phyloP scores from a whole-genome alignment of 805 yeast genomes.

The Zygosaccharomyces rouxii region DNA sequence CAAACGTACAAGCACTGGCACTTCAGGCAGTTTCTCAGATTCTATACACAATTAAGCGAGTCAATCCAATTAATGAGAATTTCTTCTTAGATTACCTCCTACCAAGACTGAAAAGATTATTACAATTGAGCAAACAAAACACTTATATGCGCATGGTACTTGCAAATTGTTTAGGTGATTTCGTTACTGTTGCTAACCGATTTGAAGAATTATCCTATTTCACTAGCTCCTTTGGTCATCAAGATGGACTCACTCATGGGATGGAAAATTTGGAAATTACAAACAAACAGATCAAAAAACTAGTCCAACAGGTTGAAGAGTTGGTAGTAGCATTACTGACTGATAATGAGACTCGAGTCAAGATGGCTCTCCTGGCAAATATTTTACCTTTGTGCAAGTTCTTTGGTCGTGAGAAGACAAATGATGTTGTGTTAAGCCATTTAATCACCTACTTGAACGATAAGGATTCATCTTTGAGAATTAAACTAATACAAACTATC shows the following conservation, averaged over 20 bases:
- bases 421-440: constrained; percentile 85
- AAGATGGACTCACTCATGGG: constrained; percentile 11
- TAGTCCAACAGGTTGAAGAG: constrained; percentile 49
- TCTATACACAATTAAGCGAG: constrained; percentile 53
- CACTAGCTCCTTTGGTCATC: constrained; percentile 24
- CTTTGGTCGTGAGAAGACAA: constrained; percentile 82
- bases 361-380: constrained; percentile 62
- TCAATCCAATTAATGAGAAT: constrained; percentile 70
- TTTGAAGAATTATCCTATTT: constrained; percentile 58
- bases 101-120: constrained; percentile 56
- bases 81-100: constrained; percentile 78
- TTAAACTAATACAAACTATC: constrained; percentile 67
- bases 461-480: constrained; percentile 57
- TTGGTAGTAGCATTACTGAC: constrained; percentile 63
- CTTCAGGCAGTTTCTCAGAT: constrained; percentile 64
- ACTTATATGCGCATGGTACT: constrained; percentile 57
- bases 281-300: constrained; percentile 22
- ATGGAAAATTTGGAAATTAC: constrained; percentile 21
- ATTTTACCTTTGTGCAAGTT: constrained; percentile 75
- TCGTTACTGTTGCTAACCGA: constrained; percentile 60
- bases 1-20: constrained; percentile 64
- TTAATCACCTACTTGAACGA: constrained; percentile 88
- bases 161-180: constrained; percentile 66
- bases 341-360: constrained; percentile 61
- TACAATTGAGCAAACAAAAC: constrained; percentile 37